phyloP scores from a whole-genome alignment of 495 filamentous ascomycete genomes.

The Chaetomium cochliodes region DNA sequence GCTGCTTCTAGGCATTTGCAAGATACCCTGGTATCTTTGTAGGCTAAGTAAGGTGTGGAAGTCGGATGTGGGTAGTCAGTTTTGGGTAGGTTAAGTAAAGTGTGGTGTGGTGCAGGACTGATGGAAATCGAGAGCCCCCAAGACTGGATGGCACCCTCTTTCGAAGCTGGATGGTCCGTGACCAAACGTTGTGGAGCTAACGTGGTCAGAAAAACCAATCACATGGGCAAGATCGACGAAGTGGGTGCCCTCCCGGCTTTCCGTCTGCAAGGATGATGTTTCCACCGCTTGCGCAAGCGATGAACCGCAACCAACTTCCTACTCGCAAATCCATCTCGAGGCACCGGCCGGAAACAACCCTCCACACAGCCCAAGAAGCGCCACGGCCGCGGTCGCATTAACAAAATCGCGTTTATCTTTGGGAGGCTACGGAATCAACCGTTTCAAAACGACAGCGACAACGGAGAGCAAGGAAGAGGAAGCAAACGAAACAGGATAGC shows the following conservation, averaged over 20 bases:
- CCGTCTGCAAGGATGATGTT: background rate
- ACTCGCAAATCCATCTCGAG: background rate
- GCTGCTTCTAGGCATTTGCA: background rate
- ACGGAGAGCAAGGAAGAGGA: background rate
- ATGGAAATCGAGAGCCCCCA: background rate
- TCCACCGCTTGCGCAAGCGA: slow-evolving; percentile 14
- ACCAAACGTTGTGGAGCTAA: slow-evolving; percentile 20
- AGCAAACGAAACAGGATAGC: background rate
- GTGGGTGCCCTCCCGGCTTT: background rate
- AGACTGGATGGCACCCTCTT: slow-evolving; percentile 20
- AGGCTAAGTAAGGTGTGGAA: no score
- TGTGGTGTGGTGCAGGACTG: background rate
- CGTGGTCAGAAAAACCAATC: slow-evolving; percentile 11
- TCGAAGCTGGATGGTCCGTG: slow-evolving; percentile 23
- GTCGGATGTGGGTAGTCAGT: no score
- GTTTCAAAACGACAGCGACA: background rate
- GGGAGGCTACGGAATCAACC: no score
- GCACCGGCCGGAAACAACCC: slow-evolving; percentile 5
- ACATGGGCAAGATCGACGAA: slow-evolving; percentile 13
- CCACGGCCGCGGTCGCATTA: background rate
- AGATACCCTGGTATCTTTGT: background rate
- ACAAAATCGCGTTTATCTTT: background rate
- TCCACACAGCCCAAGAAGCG: background rate
- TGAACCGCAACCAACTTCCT: slow-evolving; percentile 1
- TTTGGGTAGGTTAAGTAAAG: background rate